phyloP scores from a whole-genome alignment of 2,329 filamentous ascomycete genomes.

The Pseudogymnoascus sp. region DNA sequence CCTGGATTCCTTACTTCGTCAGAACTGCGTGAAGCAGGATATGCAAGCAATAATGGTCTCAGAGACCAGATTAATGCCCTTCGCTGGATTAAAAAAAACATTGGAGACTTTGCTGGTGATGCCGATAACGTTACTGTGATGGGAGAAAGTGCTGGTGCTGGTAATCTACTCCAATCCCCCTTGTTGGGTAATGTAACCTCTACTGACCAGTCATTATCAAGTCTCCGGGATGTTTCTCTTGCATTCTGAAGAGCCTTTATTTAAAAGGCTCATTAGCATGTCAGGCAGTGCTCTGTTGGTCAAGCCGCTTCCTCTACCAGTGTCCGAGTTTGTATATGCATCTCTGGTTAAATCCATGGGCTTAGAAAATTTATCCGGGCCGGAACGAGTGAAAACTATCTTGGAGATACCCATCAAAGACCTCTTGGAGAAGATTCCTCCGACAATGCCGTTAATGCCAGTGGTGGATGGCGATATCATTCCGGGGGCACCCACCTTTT shows the following conservation, averaged over 20 bases:
- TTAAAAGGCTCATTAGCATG: constrained; percentile 38
- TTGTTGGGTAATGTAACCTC: too few relatives aligned
- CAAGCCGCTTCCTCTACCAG: constrained; percentile 33
- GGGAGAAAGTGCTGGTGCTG: constrained; percentile 45
- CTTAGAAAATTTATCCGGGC: constrained; percentile 32
- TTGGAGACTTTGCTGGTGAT: constrained; percentile 34
- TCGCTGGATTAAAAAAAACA: constrained; percentile 32
- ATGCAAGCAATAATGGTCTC: constrained; percentile 40
- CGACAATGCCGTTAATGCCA: constrained; percentile 31
- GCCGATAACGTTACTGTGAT: constrained; percentile 31
- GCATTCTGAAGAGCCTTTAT: constrained; percentile 34
- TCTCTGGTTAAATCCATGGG: constrained; percentile 36
- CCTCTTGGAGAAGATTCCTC: constrained; percentile 37
- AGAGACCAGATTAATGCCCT: constrained; percentile 34
- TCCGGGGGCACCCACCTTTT: constrained; percentile 24
- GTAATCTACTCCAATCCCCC: constrained; percentile 23
- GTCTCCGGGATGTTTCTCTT: constrained; percentile 27
- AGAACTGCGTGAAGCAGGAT: constrained; percentile 41
- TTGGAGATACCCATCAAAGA: constrained; percentile 36
- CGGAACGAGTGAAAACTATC: constrained; percentile 39
- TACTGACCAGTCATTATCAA: too few relatives aligned
- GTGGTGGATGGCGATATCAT: constrained; percentile 40
- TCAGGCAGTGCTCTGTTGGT: constrained; percentile 40
- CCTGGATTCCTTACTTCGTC: constrained; percentile 44
- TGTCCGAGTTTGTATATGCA: constrained; percentile 39